These are phyloP conservation scores for Torrubiella hemipterigena DNA, from an alignment of 2,329 filamentous ascomycete genomes.

Conservation along the genomic window DNA sequence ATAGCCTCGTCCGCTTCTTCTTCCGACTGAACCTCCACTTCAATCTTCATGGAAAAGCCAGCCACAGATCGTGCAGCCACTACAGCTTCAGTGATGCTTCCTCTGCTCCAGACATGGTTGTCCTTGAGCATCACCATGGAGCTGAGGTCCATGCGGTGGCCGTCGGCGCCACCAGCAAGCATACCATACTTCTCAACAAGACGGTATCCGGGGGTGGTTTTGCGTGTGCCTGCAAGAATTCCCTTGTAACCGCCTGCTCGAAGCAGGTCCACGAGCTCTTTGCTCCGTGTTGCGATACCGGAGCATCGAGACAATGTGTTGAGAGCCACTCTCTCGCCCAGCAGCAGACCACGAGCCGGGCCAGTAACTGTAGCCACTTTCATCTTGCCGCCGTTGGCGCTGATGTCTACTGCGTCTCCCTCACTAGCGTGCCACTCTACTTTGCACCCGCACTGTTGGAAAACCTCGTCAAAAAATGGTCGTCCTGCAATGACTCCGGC, in stretches of 20 bases:
- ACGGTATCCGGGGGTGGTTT: constrained; percentile 92
- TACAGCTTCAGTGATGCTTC: constrained; percentile 78
- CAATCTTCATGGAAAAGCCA: constrained; percentile 86
- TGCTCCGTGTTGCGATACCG: constrained; percentile 66
- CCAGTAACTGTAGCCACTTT: constrained; percentile 73
- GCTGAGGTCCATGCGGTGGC: constrained; percentile 81
- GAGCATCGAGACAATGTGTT: constrained; percentile 87
- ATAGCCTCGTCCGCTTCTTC: constrained; percentile 87
- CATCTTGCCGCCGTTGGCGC: constrained; percentile 36
- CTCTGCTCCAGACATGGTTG: constrained; percentile 91
- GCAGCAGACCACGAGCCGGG: constrained; percentile 65
- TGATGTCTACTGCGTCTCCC: constrained; percentile 55
- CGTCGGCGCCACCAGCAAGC: constrained; percentile 84
- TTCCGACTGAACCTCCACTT: constrained; percentile 88
- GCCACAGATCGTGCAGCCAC: constrained; percentile 69
- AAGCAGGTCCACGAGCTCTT: constrained; percentile 41
- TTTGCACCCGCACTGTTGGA: constrained; percentile 78
- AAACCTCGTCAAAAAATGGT: constrained; percentile 93
- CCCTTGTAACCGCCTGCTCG: constrained; percentile 63
- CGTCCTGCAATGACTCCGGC: constrained; percentile 76
- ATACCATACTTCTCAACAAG: constrained; percentile 98
- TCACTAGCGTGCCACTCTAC: constrained; percentile 81
- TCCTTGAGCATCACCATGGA: constrained; percentile 99
- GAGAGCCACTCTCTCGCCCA: constrained; percentile 88
- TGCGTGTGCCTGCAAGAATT: constrained; percentile 84